Percentiles rank a stretch among this genome's conserved stretches.
These are phyloP conservation scores for Priceomyces medius DNA, from an alignment of 805 yeast species.

Conservation along the genomic window DNA sequence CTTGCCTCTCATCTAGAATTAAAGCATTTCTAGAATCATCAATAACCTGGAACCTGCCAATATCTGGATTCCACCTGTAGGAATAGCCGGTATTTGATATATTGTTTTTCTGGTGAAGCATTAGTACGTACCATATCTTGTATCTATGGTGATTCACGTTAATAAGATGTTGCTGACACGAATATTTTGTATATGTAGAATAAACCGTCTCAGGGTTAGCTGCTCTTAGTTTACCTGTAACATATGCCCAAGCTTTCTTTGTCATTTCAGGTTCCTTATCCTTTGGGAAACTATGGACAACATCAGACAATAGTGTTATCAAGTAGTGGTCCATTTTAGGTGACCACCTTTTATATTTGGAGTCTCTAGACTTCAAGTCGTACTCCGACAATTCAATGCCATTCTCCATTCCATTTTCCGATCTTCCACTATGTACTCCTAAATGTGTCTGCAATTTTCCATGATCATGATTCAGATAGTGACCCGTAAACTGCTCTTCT, in stretches of 20 bases:
- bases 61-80: slow-evolving; percentile 36
- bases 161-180: slow-evolving; percentile 37
- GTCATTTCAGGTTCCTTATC: slow-evolving; percentile 31
- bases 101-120: slow-evolving; percentile 28
- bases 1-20: slow-evolving; percentile 30
- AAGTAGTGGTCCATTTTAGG: slow-evolving; percentile 37
- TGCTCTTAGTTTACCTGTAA: slow-evolving; percentile 31
- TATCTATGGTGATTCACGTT: slow-evolving; percentile 37
- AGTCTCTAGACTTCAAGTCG: slow-evolving; percentile 33
- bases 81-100: slow-evolving; percentile 21
- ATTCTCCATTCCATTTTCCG: not conserved
- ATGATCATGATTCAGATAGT: slow-evolving; percentile 14
- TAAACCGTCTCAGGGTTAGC: slow-evolving; percentile 42
- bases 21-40: slow-evolving; percentile 22
- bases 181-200: slow-evolving; percentile 39
- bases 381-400: slow-evolving; percentile 24
- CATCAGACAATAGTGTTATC: slow-evolving; percentile 32
- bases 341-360: slow-evolving; percentile 39
- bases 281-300: slow-evolving; percentile 33
- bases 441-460: slow-evolving; percentile 9
- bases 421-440: slow-evolving; percentile 7
- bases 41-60: slow-evolving; percentile 34
- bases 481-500: slow-evolving; percentile 2
- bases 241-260: slow-evolving; percentile 39
- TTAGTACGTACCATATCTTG: slow-evolving; percentile 33